A percentile compares a stretch with the other conserved stretches of the same genome.
phyloP scores from a whole-genome alignment of 345 rosid genomes.

The Arabis alpina region DNA sequence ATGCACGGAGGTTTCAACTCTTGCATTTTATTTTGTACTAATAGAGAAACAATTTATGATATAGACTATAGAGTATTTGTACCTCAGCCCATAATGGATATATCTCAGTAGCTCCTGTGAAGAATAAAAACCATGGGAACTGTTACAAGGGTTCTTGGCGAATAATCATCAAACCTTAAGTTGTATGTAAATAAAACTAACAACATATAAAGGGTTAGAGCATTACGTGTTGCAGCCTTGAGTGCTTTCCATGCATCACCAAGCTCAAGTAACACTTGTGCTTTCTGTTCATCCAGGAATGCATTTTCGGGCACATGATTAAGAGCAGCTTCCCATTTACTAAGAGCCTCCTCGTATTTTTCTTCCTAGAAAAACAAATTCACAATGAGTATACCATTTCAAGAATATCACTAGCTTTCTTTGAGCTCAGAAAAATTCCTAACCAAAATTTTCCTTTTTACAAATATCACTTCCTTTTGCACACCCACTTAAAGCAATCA shows the following conservation, averaged over 20 bases:
- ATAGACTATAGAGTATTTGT: no score
- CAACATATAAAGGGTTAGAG: not conserved
- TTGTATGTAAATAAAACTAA: not conserved
- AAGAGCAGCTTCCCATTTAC: conserved; percentile 89
- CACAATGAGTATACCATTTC: no score
- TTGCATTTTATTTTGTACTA: no score
- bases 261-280: conserved; percentile 85
- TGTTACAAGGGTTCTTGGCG: conserved; percentile 4
- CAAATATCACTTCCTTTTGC: no score
- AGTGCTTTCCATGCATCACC: conserved; percentile 86
- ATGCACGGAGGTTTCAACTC: no score
- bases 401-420: no score
- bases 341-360: conserved; percentile 80
- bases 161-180: no score
- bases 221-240: conserved; percentile 79
- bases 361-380: conserved; percentile 84
- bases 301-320: conserved; percentile 68
- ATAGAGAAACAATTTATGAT: no score
- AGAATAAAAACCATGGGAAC: conserved; percentile 24
- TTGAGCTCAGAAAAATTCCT: no score
- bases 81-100: conserved; percentile 90
- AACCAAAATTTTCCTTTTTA: no score
- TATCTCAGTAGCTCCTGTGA: conserved; percentile 77
- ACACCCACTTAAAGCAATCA: no score
- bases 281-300: conserved; percentile 83